phyloP scores from a whole-genome alignment of 768 basidiomycete genomes.

The Russula virescens region DNA sequence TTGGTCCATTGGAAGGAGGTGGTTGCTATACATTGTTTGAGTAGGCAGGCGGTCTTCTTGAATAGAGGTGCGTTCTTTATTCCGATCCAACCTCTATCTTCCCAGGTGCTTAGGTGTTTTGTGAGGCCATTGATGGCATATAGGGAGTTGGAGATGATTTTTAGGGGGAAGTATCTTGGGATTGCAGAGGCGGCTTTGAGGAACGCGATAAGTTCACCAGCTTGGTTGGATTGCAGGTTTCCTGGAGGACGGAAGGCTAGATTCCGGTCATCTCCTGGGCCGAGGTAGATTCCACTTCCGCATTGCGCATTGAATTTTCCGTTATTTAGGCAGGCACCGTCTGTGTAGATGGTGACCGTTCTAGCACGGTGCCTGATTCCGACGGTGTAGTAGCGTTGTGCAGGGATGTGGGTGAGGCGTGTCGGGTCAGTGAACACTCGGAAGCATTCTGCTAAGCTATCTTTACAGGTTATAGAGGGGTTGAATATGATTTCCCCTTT shows the following conservation, averaged over 20 bases:
- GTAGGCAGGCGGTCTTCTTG: background rate
- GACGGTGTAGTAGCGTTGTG: fast-evolving
- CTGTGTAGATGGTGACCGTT: background rate
- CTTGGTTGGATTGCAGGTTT: background rate
- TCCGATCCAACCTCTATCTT: background rate
- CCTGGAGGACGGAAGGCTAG: background rate
- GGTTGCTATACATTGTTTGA: background rate
- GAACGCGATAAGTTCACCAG: background rate
- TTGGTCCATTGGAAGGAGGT: slow-evolving; percentile 21
- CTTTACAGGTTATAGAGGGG: background rate
- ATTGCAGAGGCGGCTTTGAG: background rate
- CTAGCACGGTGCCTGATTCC: too few species aligned
- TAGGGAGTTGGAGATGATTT: background rate
- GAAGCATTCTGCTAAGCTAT: background rate
- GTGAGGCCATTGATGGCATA: background rate
- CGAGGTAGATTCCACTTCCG: background rate
- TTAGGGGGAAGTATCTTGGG: background rate
- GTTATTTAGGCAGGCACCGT: background rate
- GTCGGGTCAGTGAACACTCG: background rate
- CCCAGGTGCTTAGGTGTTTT: background rate
- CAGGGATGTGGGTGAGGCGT: background rate
- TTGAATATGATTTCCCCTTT: background rate
- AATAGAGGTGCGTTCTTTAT: background rate
- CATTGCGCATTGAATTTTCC: background rate
- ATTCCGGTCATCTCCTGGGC: background rate